phyloP scores from a whole-genome alignment of 345 rosid species.

The Cardamine resedifolia region DNA sequence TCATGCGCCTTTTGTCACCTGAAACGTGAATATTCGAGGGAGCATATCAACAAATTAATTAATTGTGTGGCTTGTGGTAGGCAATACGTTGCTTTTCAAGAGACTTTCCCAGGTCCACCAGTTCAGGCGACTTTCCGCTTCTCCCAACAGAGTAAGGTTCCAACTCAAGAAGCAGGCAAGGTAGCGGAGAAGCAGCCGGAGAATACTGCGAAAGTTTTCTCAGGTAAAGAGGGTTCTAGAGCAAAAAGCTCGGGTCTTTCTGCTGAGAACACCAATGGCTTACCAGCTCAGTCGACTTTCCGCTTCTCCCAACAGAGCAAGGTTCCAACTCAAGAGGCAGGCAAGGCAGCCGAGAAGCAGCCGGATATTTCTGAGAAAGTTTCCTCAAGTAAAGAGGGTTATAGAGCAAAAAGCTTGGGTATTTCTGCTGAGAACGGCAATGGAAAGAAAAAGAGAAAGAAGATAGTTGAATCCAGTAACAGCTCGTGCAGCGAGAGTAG shows the following conservation, averaged over 20 bases:
- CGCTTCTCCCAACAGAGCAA: slow-evolving; percentile 42
- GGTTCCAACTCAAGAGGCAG: slow-evolving; percentile 43
- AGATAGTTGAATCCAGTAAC: slow-evolving; percentile 53
- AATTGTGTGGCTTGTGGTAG: slow-evolving; percentile 57
- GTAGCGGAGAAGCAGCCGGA: slow-evolving; percentile 36
- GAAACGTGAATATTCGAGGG: slow-evolving; percentile 49
- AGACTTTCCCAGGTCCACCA: slow-evolving; percentile 38
- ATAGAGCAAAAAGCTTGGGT: slow-evolving; percentile 28
- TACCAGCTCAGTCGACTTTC: slow-evolving; percentile 38
- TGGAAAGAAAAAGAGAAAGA: slow-evolving; percentile 54
- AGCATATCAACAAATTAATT: slow-evolving; percentile 38
- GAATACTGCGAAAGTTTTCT: slow-evolving; percentile 34
- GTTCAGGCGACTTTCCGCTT: slow-evolving; percentile 37
- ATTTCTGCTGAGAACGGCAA: slow-evolving; percentile 38
- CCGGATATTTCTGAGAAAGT: slow-evolving; percentile 34
- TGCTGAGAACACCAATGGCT: slow-evolving; percentile 1
- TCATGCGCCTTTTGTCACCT: slow-evolving; percentile 62
- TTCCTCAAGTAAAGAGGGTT: slow-evolving; percentile 34
- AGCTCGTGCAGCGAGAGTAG: slow-evolving; percentile 49
- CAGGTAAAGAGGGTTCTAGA: slow-evolving; percentile 33
- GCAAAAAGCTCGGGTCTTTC: slow-evolving; percentile 26
- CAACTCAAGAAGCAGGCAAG: slow-evolving; percentile 43
- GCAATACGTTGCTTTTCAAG: slow-evolving; percentile 52
- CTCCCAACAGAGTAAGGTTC: slow-evolving; percentile 44
- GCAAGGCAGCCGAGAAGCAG: slow-evolving; percentile 37